phyloP scores from a whole-genome alignment of 495 filamentous ascomycete species.

The Podospora comata region DNA sequence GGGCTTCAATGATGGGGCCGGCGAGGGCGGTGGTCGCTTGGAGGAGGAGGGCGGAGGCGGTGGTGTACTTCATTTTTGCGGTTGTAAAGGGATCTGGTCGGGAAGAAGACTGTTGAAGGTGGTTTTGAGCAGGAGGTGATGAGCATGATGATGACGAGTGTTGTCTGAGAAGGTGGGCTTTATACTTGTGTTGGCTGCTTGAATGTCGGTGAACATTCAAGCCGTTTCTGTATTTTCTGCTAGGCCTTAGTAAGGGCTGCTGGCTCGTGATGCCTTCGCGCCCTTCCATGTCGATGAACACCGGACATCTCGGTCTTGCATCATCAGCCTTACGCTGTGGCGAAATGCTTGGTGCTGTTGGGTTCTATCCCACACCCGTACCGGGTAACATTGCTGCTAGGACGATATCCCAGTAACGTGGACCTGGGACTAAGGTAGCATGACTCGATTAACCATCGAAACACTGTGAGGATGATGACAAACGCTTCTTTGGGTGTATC shows the following conservation, averaged over 20 bases:
- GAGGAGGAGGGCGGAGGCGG: not conserved
- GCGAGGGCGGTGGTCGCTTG: not conserved
- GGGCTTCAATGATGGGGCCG: not conserved
- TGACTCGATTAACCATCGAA: not conserved
- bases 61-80: not conserved
- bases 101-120: not conserved
- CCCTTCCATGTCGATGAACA: not conserved
- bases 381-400: not conserved
- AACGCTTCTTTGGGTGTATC: not conserved
- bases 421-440: not conserved
- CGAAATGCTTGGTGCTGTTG: not conserved
- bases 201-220: not conserved
- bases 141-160: not conserved
- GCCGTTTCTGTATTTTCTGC: not conserved
- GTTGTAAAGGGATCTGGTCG: not conserved
- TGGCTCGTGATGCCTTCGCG: not conserved
- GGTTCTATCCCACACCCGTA: not conserved
- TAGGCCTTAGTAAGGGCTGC: not conserved
- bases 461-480: not conserved
- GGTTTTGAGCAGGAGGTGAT: not conserved
- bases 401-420: not conserved
- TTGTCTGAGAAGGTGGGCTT: not conserved
- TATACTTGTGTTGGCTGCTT: not conserved
- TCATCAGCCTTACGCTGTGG: not conserved
- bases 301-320: not conserved